Percentiles rank a stretch among this genome's conserved stretches.
phyloP scores from a whole-genome alignment of 306 rosid species.

The Begonia fuchsioides region DNA sequence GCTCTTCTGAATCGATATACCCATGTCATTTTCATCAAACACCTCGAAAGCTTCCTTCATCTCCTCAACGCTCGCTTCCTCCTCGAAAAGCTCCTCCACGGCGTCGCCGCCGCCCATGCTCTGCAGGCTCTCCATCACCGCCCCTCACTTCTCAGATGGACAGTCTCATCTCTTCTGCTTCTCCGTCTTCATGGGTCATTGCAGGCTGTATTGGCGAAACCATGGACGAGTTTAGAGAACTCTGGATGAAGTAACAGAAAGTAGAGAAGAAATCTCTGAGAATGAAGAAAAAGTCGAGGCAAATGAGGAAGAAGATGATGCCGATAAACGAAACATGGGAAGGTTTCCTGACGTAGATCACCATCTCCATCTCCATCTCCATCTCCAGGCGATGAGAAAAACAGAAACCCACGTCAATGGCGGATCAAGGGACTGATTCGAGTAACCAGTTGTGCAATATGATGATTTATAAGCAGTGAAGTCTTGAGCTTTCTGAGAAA shows the following conservation, averaged over 20 bases:
- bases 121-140: slow-evolving; percentile 15
- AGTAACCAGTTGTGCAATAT: too few relatives aligned
- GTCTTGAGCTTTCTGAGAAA: too few relatives aligned
- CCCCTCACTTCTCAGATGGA: slow-evolving; percentile 10
- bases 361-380: too few relatives aligned
- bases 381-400: too few relatives aligned
- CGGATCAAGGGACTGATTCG: too few relatives aligned
- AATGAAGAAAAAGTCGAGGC: slow-evolving; percentile 3
- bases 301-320: background rate
- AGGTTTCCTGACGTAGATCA: background rate
- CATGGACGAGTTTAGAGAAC: background rate
- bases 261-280: slow-evolving; percentile 7
- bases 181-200: background rate
- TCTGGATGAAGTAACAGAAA: slow-evolving; percentile 3
- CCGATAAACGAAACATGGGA: slow-evolving; percentile 2
- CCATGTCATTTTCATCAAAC: slow-evolving; percentile 39
- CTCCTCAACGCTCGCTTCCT: slow-evolving; percentile 28
- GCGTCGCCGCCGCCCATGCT: slow-evolving; percentile 2
- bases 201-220: background rate
- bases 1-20: slow-evolving; percentile 34
- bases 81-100: slow-evolving; percentile 16
- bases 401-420: too few relatives aligned
- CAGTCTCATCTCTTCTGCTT: slow-evolving; percentile 5
- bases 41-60: slow-evolving; percentile 31
- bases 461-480: too few relatives aligned